phyloP scores from a whole-genome alignment of 116 monocot genomes.

The Iris pallida region DNA sequence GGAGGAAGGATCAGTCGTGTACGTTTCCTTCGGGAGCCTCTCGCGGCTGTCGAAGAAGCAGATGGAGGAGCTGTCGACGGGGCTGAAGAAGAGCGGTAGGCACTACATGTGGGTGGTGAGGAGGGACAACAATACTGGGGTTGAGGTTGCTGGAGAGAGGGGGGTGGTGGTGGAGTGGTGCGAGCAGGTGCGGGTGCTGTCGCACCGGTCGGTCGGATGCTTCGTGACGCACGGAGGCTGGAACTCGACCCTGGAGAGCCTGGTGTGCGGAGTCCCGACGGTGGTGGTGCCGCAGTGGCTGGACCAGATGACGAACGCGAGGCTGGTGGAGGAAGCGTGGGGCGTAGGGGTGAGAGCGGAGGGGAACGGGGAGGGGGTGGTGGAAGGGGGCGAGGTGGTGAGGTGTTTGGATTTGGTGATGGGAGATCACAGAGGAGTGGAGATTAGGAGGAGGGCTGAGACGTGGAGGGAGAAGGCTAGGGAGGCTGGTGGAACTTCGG shows the following conservation, averaged over 20 bases:
- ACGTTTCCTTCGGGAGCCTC: conserved; percentile 27
- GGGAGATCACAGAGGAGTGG: conserved; percentile 31
- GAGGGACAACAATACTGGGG: neutral
- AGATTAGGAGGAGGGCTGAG: conserved; percentile 36
- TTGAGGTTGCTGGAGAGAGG: neutral
- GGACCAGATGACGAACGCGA: conserved; percentile 45
- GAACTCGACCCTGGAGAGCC: conserved; percentile 34
- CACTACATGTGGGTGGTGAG: conserved; percentile 10
- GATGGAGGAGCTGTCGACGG: conserved; percentile 8
- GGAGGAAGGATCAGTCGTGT: conserved; percentile 15
- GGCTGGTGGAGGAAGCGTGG: conserved; percentile 35
- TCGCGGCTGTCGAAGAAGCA: neutral
- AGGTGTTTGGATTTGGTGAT: conserved; percentile 48
- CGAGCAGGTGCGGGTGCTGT: conserved; percentile 41
- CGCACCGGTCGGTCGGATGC: conserved; percentile 57
- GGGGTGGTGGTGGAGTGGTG: conserved; percentile 49
- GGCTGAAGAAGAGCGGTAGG: neutral
- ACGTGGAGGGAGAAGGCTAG: conserved; percentile 40
- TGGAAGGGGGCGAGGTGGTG: conserved; percentile 30
- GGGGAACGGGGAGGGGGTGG: conserved; percentile 16
- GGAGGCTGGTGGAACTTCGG: conserved; percentile 44
- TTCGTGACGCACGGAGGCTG: conserved; percentile 47
- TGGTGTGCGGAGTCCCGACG: conserved; percentile 47
- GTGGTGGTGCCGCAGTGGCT: conserved; percentile 49
- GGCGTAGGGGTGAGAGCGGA: conserved; percentile 30